These are phyloP conservation scores for Calonectria fujianensis DNA, from an alignment of 2,329 filamentous ascomycete species.

Conservation along the genomic window DNA sequence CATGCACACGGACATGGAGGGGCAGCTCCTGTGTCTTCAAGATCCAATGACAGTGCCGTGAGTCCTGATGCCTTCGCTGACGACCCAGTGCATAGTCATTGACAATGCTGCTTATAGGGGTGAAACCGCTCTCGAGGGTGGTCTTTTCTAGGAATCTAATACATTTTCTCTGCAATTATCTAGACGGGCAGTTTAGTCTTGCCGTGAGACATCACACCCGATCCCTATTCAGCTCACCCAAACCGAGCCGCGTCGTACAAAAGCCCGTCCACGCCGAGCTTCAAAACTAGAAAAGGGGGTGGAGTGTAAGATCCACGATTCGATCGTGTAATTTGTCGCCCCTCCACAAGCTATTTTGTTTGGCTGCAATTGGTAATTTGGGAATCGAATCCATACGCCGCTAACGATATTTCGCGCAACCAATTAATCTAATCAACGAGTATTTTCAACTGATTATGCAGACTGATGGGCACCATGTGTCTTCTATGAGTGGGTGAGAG, in stretches of 20 bases:
- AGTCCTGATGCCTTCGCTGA: neutral
- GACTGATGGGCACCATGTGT: neutral
- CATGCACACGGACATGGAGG: constrained; percentile 4
- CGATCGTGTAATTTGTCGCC: no score
- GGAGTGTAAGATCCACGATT: no score
- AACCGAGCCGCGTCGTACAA: no score
- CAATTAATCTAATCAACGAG: neutral
- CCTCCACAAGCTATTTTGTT: no score
- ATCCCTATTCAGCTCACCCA: no score
- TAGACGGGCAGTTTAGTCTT: neutral
- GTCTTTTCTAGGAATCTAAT: neutral
- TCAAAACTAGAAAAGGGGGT: no score
- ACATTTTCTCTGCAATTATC: neutral
- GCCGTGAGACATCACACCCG: neutral
- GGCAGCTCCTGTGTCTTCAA: neutral
- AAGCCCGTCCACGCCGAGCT: no score
- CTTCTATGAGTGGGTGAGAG: neutral
- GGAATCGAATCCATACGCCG: no score
- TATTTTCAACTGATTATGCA: neutral
- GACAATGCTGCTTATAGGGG: neutral
- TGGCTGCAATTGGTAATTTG: no score
- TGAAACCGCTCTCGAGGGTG: neutral
- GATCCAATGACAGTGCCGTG: neutral
- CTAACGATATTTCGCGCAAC: no score
- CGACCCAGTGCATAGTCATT: neutral